Percentiles rank a stretch among this genome's conserved stretches.
These are phyloP conservation scores for Monilinia fructicola DNA, from an alignment of 2,329 filamentous ascomycete genomes.

Conservation along the genomic window DNA sequence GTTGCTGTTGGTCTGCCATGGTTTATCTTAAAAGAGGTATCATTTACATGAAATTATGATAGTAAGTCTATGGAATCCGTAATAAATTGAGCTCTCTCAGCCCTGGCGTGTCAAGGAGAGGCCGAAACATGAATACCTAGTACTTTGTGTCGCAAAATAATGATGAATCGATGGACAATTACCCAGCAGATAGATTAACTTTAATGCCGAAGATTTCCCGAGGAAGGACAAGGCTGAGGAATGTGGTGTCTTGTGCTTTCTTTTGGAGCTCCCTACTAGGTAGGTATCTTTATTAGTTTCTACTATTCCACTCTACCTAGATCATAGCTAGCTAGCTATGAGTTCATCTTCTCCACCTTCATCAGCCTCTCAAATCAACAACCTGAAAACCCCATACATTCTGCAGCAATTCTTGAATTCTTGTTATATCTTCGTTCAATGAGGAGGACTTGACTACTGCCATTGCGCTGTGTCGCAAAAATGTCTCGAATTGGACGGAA, in stretches of 20 bases:
- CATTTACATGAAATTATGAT: background rate
- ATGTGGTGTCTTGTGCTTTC: background rate
- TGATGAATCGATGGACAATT: conserved; percentile 1
- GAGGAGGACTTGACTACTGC: conserved; percentile 22
- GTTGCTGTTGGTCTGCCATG: conserved; percentile 55
- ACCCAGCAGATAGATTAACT: conserved; percentile 8
- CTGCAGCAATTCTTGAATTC: background rate
- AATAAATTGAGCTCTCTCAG: background rate
- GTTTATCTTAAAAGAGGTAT: background rate
- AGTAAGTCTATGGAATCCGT: background rate
- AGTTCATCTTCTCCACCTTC: background rate
- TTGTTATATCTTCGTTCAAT: conserved; percentile 10
- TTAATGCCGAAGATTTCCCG: conserved; percentile 2
- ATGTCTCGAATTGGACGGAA: conserved; percentile 21
- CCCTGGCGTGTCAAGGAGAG: background rate
- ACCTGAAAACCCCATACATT: background rate
- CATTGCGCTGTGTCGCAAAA: conserved; percentile 21
- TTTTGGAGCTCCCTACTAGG: too few relatives aligned
- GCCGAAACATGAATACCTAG: conserved; percentile 1
- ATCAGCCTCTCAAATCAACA: background rate
- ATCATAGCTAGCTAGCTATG: background rate
- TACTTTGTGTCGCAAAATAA: conserved; percentile 2
- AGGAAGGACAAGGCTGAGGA: conserved; percentile 17
- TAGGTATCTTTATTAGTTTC: too few relatives aligned
- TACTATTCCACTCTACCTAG: too few relatives aligned